A percentile compares a stretch with the other conserved stretches of the same genome.
Conservation (phyloP, 2,329 filamentous ascomycete species). For the Plectosphaerella plurivora region DNA sequence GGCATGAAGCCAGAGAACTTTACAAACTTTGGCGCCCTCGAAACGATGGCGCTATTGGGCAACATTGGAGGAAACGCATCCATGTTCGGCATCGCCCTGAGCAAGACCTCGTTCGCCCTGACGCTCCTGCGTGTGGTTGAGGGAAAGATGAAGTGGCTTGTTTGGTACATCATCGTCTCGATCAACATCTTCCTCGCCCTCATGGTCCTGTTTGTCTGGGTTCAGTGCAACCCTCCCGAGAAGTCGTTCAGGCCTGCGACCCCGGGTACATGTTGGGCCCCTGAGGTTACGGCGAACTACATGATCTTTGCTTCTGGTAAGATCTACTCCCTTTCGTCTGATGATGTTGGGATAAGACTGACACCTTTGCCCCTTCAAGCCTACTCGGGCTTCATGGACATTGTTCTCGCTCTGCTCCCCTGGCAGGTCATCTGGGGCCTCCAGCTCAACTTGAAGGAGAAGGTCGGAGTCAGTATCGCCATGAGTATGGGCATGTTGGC, state of each 20-base stretch:
- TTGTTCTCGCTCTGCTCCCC: conserved; percentile 8
- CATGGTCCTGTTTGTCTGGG: conserved; percentile 18
- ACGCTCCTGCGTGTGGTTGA: neutral
- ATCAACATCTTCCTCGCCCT: neutral
- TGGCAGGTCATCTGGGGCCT: conserved; percentile 11
- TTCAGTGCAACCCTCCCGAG: conserved; percentile 17
- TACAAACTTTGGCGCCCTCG: too few relatives aligned
- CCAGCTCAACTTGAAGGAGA: conserved; percentile 9
- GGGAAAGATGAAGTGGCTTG: neutral
- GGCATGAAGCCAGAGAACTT: neutral
- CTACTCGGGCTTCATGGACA: conserved; percentile 8
- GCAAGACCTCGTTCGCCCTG: neutral
- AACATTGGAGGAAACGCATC: too few relatives aligned
- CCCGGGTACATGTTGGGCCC: conserved; percentile 17
- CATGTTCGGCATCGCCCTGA: too few relatives aligned
- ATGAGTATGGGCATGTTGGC: conserved; percentile 10
- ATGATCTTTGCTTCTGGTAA: too few relatives aligned
- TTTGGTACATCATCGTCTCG: neutral
- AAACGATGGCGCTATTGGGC: too few relatives aligned
- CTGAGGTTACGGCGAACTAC: neutral
- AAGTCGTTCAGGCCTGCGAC: conserved; percentile 15
- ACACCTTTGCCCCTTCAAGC: neutral
- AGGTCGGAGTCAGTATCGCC: conserved; percentile 8
- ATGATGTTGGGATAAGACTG: too few relatives aligned
- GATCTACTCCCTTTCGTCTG: too few relatives aligned